These are phyloP conservation scores for Helianthus tuberosus DNA, from an alignment of 129 eudicot species.

Conservation along the genomic window DNA sequence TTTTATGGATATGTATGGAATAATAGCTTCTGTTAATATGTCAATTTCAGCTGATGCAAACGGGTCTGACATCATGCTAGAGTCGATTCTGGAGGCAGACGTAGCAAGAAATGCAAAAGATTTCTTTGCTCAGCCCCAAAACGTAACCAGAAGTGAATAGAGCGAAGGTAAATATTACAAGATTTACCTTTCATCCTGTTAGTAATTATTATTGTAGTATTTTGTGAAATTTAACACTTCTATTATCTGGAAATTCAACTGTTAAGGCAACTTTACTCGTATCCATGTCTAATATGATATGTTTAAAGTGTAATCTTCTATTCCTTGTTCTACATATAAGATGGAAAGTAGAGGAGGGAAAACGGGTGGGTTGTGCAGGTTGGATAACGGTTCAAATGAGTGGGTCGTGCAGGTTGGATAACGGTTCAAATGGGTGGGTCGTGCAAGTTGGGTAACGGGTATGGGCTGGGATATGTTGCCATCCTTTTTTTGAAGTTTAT, in stretches of 20 bases:
- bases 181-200: background rate
- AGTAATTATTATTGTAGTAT: background rate
- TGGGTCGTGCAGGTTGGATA: background rate
- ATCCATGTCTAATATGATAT: background rate
- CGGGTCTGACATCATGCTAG: conserved; percentile 83
- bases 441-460: background rate
- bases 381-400: background rate
- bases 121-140: conserved; percentile 60
- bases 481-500: background rate
- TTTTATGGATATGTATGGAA: conserved; percentile 13
- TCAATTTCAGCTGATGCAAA: conserved; percentile 52
- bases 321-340: background rate
- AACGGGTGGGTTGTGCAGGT: background rate
- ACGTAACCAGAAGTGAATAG: conserved; percentile 48
- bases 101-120: conserved; percentile 87
- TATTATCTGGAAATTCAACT: background rate
- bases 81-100: conserved; percentile 78
- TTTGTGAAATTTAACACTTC: background rate
- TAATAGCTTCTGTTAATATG: background rate
- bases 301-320: background rate
- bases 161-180: conserved; percentile 27
- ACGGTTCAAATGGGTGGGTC: background rate
- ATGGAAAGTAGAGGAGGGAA: background rate
- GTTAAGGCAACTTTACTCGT: background rate
- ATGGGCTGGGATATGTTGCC: background rate